Base-by-base conservation (phyloP, 177 flowering plant species). In the Tripterygium wilfordii region DNA sequence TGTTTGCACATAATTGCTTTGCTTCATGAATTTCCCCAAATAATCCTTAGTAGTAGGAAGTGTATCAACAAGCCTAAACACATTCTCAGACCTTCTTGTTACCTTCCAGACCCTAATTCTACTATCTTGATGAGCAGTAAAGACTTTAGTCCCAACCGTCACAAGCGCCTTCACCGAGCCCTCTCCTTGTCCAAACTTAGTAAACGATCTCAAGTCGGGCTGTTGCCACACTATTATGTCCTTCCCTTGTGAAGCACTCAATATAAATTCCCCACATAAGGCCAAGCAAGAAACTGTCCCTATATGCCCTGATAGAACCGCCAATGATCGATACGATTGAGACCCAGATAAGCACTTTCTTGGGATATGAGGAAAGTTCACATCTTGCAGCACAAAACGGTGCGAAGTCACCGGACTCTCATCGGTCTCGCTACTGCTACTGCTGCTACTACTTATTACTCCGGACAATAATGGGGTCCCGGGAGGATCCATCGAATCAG, bases 191-290 rank as follows among this genome's bases (percentile, higher is more conserved):
- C 98, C 98, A 23, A 92, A 92, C 49, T 75, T 83, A 0, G 91
- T 71, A 42, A 84, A 92, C 14, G 49, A 63, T 33, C 76, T 70
- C 13, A 92, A 55, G 61, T 92, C 96, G 10, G 96, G 96, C 62
- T 92, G 95, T 45, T 92, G 96, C 96, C 98, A 88, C 4, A 88
- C 98, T 19, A 86, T 83, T 6, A 92, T 92, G 42, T 92, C 98
- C 42, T 76, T 84, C 4, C 91, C 91, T 28, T 85, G 94, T 1
- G 96, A 92, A 2, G 91, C 98, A 33, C 95, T 92, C 32, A 92
- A 62, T 6, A 92, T 60, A 66, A 88, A 92, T 27, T 92, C 98
- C 4, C 98, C 98, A 35, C 96, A 92, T 12, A 92, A 62, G 43
- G 96, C 88, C 55, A 92, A 40, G 68, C 80, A 88, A 9, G 98